phyloP scores from a whole-genome alignment of 2,329 filamentous ascomycete genomes.

The Xylariaceae sp. region DNA sequence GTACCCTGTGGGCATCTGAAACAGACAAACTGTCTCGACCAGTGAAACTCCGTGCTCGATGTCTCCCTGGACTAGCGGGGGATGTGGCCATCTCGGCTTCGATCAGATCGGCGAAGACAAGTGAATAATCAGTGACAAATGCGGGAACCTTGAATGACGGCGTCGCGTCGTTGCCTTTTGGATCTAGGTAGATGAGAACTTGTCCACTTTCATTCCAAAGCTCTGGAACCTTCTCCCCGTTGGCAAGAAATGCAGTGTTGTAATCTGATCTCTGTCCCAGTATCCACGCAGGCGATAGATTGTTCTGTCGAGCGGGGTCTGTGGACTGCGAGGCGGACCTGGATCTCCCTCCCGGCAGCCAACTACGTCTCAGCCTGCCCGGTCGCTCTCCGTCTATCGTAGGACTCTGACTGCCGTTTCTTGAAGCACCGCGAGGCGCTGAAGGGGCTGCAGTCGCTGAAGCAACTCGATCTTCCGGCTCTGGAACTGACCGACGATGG shows the following conservation, averaged over 20 bases:
- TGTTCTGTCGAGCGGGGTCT: conserved; percentile 26
- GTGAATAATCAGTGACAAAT: conserved; percentile 51
- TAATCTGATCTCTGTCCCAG: conserved; percentile 54
- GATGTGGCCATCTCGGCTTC: conserved; percentile 39
- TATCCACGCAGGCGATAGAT: conserved; percentile 47
- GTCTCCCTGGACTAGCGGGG: conserved; percentile 27
- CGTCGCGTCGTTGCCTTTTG: conserved; percentile 45
- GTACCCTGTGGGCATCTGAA: conserved; percentile 44
- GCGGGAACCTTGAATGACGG: conserved; percentile 60
- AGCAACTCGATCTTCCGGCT: conserved; percentile 31
- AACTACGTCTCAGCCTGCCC: conserved; percentile 49
- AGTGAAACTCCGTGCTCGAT: conserved; percentile 42
- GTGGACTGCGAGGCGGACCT: conserved; percentile 43
- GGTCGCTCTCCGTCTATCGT: conserved; percentile 32
- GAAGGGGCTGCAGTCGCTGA: conserved; percentile 21
- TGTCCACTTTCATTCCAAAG: conserved; percentile 60
- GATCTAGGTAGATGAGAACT: conserved; percentile 55
- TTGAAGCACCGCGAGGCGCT: conserved; percentile 31
- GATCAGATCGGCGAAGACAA: conserved; percentile 51
- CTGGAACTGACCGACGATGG: conserved; percentile 20
- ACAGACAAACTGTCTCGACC: conserved; percentile 45
- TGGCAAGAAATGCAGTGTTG: conserved; percentile 47
- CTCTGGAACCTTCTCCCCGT: conserved; percentile 60
- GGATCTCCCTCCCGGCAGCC: conserved; percentile 50
- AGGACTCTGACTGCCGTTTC: conserved; percentile 43